Evolutionary conservation across 768 basidiomycete species (phyloP).

Genomic region (Filobasidium floriforme): DNA sequence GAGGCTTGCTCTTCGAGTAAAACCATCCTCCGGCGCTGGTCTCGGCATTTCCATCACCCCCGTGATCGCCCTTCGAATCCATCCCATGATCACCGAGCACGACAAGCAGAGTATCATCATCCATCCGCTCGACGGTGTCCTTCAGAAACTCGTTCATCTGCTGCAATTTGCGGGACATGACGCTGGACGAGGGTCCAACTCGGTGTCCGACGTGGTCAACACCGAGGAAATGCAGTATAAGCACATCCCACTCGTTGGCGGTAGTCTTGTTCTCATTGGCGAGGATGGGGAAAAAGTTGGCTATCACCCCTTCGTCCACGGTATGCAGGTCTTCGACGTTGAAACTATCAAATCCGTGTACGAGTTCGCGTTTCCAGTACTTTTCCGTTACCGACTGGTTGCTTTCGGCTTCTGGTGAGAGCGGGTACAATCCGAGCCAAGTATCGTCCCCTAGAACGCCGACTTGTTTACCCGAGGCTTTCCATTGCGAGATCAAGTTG

Average conservation of each 20-base stretch:
- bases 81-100: constrained; percentile 96
- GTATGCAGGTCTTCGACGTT: constrained; percentile 97
- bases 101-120: constrained; percentile 79
- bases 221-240: constrained; percentile 87
- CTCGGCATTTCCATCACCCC: constrained; percentile 79
- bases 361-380: constrained; percentile 5
- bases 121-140: constrained; percentile 61
- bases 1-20: constrained; percentile 64
- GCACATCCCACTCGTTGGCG: constrained; percentile 65
- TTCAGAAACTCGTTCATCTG: constrained; percentile 79
- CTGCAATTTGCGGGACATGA: constrained; percentile 72
- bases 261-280: constrained; percentile 40
- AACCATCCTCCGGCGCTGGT: constrained; percentile 83
- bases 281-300: constrained; percentile 73
- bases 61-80: constrained; percentile 90
- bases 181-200: constrained; percentile 77
- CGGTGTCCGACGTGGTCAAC: constrained; percentile 96
- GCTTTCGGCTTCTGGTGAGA: constrained; percentile 55
- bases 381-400: neutral
- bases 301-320: constrained; percentile 83
- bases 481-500: constrained; percentile 69
- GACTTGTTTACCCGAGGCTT: constrained; percentile 50
- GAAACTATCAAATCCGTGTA: constrained; percentile 85
- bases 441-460: constrained; percentile 97
- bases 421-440: constrained; percentile 83